A percentile compares a stretch with the other conserved stretches of the same genome.
phyloP scores from a whole-genome alignment of 331 rosid genomes.

The Telfairia occidentalis region DNA sequence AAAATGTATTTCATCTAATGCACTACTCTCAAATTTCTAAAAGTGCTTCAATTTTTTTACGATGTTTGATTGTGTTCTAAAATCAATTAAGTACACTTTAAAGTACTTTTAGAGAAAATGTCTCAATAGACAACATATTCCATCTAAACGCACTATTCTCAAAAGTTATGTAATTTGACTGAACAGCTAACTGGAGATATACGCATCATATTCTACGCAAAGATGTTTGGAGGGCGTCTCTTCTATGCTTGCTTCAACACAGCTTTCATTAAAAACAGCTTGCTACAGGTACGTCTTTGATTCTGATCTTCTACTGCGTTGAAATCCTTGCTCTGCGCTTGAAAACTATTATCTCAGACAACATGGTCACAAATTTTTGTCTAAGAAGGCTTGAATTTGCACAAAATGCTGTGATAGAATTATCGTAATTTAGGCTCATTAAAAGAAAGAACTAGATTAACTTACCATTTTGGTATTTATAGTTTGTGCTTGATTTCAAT shows the following conservation, averaged over 20 bases:
- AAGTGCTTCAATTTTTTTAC: background rate
- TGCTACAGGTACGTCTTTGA: conserved; percentile 57
- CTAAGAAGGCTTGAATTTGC: background rate
- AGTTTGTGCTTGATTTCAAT: background rate
- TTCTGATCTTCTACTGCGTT: conserved; percentile 8
- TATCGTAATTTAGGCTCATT: background rate
- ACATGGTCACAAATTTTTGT: background rate
- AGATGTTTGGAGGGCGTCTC: conserved; percentile 83
- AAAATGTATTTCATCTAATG: background rate
- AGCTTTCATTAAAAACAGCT: conserved; percentile 70
- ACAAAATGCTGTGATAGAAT: background rate
- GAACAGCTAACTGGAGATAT: conserved; percentile 82
- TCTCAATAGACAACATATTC: background rate
- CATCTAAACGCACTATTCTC: background rate
- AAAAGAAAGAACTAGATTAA: background rate
- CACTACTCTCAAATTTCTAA: background rate
- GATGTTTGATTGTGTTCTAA: background rate
- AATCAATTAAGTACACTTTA: background rate
- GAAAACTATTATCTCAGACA: background rate
- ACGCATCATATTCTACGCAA: conserved; percentile 70
- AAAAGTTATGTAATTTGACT: conserved; percentile 8
- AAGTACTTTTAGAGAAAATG: background rate
- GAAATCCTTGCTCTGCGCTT: background rate
- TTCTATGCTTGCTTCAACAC: conserved; percentile 93
- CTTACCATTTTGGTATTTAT: background rate